Percentiles rank a stretch among this genome's conserved stretches.
Evolutionary conservation across 257 asterid species (phyloP).

Genomic region (Forsythia suspensa): DNA sequence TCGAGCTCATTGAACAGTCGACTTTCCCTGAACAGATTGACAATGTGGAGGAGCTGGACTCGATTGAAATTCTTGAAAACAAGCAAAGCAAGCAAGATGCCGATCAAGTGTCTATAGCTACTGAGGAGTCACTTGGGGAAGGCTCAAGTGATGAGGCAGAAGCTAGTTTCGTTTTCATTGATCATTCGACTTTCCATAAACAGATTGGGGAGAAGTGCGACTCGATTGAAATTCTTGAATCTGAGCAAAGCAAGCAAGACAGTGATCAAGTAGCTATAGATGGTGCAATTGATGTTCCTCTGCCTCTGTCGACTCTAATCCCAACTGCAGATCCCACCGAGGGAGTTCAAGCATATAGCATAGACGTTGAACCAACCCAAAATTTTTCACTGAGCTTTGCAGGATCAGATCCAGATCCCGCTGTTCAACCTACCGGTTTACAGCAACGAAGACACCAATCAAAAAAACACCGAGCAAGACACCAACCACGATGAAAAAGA

Average conservation of each 20-base stretch:
- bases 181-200: background rate
- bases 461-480: slow-evolving; percentile 28
- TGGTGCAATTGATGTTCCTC: background rate
- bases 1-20: background rate
- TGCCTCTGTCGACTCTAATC: background rate
- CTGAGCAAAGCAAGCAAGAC: background rate
- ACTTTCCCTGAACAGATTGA: background rate
- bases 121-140: background rate
- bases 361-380: background rate
- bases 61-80: slow-evolving; percentile 10
- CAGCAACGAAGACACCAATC: slow-evolving; percentile 23
- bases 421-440: slow-evolving; percentile 5
- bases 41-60: background rate
- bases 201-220: background rate
- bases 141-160: background rate
- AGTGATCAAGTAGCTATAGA: background rate
- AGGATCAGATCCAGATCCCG: too few species aligned
- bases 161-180: background rate
- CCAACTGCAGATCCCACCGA: slow-evolving; percentile 2
- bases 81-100: slow-evolving; percentile 18
- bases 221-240: background rate
- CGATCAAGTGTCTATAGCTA: background rate
- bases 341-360: background rate
- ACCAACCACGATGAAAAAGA: slow-evolving; percentile 5
- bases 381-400: too few species aligned